Evolutionary conservation across 2,329 filamentous ascomycete species (phyloP).

Genomic region (Aspergillus sp.): DNA sequence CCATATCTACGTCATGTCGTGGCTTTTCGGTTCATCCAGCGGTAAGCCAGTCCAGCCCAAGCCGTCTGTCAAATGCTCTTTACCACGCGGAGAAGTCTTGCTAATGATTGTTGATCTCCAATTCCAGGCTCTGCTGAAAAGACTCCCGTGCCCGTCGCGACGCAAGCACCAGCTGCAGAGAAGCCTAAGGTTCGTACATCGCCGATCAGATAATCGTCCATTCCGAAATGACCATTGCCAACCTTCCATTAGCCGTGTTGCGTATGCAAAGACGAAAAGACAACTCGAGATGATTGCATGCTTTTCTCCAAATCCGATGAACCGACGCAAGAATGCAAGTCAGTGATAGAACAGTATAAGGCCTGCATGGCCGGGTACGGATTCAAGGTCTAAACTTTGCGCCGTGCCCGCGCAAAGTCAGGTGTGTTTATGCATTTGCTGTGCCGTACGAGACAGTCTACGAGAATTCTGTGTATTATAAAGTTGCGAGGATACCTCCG

Average conservation of each 20-base stretch:
- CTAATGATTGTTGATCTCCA: slow-evolving; percentile 6
- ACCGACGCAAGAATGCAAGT: slow-evolving; percentile 75
- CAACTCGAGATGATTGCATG: slow-evolving; percentile 95
- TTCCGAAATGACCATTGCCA: not conserved
- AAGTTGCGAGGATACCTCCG: not conserved
- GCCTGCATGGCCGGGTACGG: slow-evolving; percentile 91
- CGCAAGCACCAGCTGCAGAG: slow-evolving; percentile 26
- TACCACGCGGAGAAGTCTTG: not conserved
- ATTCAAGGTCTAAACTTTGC: slow-evolving; percentile 61
- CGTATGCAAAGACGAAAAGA: slow-evolving; percentile 95
- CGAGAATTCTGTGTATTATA: slow-evolving; percentile 4
- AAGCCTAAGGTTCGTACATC: slow-evolving; percentile 39
- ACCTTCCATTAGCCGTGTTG: slow-evolving; percentile 75
- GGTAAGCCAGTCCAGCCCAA: slow-evolving; percentile 21
- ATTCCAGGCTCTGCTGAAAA: slow-evolving; percentile 20
- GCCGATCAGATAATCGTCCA: not conserved
- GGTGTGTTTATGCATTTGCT: not conserved
- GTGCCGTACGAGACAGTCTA: not conserved
- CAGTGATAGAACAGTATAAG: slow-evolving; percentile 80
- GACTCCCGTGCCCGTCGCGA: slow-evolving; percentile 20
- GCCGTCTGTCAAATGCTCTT: not conserved
- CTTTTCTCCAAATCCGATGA: slow-evolving; percentile 86
- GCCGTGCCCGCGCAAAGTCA: not conserved
- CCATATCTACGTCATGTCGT: slow-evolving; percentile 29
- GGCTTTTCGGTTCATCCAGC: slow-evolving; percentile 37